These are phyloP conservation scores for Lentinus tigrinus DNA, from an alignment of 768 basidiomycete genomes.

Conservation along the genomic window DNA sequence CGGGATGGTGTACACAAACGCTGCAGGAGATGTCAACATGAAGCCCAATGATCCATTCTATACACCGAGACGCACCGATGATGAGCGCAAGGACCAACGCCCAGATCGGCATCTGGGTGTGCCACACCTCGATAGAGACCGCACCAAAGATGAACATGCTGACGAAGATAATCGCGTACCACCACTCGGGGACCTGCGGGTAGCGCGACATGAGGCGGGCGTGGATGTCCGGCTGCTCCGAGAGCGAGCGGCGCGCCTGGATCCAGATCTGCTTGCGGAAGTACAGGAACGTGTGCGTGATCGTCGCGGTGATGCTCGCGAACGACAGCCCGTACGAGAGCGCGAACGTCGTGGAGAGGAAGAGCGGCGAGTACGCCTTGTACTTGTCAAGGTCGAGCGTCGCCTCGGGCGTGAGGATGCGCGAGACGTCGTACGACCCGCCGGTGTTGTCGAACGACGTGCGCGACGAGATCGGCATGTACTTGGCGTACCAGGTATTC, in stretches of 20 bases:
- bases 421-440: conserved; percentile 38
- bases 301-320: conserved; percentile 72
- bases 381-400: conserved; percentile 39
- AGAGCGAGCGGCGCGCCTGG: conserved; percentile 66
- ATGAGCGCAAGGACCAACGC: conserved; percentile 70
- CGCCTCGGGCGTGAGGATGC: conserved; percentile 36
- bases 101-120: conserved; percentile 71
- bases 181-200: conserved; percentile 81
- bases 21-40: conserved; percentile 1
- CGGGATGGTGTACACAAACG: conserved; percentile 48
- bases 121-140: conserved; percentile 71
- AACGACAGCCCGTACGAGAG: conserved; percentile 82
- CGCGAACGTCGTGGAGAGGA: conserved; percentile 64
- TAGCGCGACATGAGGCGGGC: conserved; percentile 79
- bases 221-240: conserved; percentile 83
- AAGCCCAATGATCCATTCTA: background rate
- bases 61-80: conserved; percentile 40
- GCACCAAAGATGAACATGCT: conserved; percentile 68
- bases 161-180: conserved; percentile 73
- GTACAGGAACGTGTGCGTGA: conserved; percentile 70
- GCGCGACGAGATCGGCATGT: conserved; percentile 51
- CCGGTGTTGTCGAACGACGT: conserved; percentile 47
- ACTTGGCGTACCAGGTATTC: conserved; percentile 66
- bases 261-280: conserved; percentile 79
- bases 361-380: conserved; percentile 44